Conservation (phyloP, 345 rosid genomes). For the Clausena lansium region DNA sequence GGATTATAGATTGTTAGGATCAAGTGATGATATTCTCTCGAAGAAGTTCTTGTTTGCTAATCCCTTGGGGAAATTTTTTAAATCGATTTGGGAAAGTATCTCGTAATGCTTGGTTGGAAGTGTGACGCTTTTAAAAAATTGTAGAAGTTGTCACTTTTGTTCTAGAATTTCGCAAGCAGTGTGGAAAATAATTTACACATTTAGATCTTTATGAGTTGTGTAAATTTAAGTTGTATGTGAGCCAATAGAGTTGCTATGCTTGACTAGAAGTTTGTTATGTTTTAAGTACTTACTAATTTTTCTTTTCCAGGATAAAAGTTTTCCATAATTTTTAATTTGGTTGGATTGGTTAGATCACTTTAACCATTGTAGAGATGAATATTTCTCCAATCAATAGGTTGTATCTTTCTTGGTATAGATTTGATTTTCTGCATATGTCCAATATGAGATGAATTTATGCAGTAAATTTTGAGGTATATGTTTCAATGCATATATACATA, state of each 20-base stretch:
- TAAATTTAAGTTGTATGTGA: neutral
- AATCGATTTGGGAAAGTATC: neutral
- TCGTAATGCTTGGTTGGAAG: neutral
- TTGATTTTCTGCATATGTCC: neutral
- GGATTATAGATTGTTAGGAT: neutral
- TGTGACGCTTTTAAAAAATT: conserved; percentile 3
- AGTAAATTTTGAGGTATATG: neutral
- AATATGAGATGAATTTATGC: neutral
- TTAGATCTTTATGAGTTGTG: neutral
- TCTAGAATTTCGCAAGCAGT: neutral
- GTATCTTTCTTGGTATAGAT: neutral
- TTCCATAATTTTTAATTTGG: neutral
- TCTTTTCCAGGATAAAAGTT: neutral
- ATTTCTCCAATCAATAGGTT: neutral
- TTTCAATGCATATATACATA: neutral
- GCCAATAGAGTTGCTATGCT: neutral
- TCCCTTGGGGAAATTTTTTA: neutral
- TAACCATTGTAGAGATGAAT: neutral
- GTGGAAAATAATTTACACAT: neutral
- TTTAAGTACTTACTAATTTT: neutral
- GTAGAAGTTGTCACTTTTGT: neutral
- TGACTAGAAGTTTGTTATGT: neutral
- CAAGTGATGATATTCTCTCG: neutral
- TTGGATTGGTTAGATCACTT: neutral
- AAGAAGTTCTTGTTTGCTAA: neutral